Evolutionary conservation across 768 basidiomycete genomes (phyloP), one percentile per base, ranked within the genome.

Genomic region (Mrakia frigida): DNA sequence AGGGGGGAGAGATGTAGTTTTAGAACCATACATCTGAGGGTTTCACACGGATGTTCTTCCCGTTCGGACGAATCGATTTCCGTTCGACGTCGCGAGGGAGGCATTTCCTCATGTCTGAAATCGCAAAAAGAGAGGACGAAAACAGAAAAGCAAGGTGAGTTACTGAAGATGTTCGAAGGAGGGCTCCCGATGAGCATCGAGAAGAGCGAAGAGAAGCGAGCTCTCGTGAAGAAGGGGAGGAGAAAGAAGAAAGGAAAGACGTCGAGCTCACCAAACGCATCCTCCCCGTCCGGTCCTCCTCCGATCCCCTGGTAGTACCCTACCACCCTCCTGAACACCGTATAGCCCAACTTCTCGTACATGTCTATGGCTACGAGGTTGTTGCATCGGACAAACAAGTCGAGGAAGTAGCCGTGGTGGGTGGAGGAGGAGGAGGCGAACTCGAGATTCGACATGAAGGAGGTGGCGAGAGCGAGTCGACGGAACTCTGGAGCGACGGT

Each of bases 401-500:
- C 97, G 68, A 98, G 50, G 41, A 77, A 88, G 86, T 94, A 92
- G 35, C 87, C 87, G 77, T 89, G 87, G 82, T 94, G 80, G 74
- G 52, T 80, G 90, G 1, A 92, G 93, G 11, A 93, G 90, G 80
- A 53, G 6, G 77, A 78, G 4, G 73, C 46, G 13, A 87, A 86
- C 83, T 98, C 96, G 63, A 99, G 90, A 68, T 92, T 86, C 78
- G 86, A 82, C 89, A 96, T 93, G 88, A 98, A 90, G 82, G 88
- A 89, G 80, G 89, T 88, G 0, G 93, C 96, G 63, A 98, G 89
- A 1, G 89, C 89, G 3, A 98, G 87, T 3, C 92, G 90, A 59
- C 97, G 91, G 83, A 93, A 97, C 80, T 92, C 90, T 18, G 97
- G 97, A 0, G 94, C 92, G 74, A 99, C 94, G 7, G 94, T 93